Percentiles rank a stretch among this genome's conserved stretches.
Conservation (phyloP, 345 rosid genomes). For the Excoecaria cochinchinensis region DNA sequence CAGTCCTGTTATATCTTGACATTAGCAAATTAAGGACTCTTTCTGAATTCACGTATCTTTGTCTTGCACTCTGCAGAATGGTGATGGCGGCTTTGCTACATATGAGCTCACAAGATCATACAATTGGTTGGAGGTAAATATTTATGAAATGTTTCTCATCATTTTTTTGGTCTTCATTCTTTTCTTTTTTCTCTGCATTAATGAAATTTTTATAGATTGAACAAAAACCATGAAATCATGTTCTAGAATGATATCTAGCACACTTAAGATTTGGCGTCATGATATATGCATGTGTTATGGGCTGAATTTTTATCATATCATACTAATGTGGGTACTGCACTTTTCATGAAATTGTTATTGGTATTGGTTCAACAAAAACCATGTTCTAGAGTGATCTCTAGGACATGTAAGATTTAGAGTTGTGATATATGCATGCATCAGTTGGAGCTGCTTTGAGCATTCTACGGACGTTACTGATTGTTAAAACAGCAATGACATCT, state of each 20-base stretch:
- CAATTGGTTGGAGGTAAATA: constrained; percentile 83
- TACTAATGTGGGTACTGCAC: background rate
- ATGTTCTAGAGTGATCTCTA: background rate
- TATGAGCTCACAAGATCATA: constrained; percentile 94
- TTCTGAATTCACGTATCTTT: background rate
- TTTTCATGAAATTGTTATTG: background rate
- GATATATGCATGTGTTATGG: no score
- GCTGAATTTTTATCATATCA: no score
- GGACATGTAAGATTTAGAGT: background rate
- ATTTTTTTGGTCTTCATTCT: background rate
- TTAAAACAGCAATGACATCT: background rate
- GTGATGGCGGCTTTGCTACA: constrained; percentile 78
- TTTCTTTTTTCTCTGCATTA: no score
- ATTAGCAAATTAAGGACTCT: background rate
- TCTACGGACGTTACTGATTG: background rate
- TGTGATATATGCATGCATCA: background rate
- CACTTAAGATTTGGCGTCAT: no score
- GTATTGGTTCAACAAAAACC: background rate
- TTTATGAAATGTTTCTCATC: constrained; percentile 9
- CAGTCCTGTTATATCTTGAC: background rate
- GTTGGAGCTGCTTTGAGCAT: no score
- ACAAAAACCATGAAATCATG: no score
- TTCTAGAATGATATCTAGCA: background rate
- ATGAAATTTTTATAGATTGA: no score
- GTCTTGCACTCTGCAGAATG: constrained; percentile 49